These are phyloP conservation scores for Yamadazyma sp. DNA, from an alignment of 805 yeast genomes.

Conservation along the genomic window DNA sequence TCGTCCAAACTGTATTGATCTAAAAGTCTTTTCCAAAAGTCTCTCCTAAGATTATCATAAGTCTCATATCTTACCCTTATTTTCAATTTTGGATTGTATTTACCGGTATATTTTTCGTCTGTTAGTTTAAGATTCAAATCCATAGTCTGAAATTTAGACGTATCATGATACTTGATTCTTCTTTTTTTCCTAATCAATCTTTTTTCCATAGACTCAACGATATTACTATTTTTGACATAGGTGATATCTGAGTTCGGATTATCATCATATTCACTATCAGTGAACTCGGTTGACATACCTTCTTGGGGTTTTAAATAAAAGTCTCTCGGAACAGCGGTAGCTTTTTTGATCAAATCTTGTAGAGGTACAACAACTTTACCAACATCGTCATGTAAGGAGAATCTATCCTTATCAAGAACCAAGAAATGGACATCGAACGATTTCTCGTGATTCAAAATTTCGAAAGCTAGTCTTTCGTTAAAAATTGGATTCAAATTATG, in stretches of 20 bases:
- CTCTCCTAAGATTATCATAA: constrained; percentile 58
- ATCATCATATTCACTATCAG: constrained; percentile 7
- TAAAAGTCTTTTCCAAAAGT: constrained; percentile 67
- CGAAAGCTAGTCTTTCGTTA: constrained; percentile 78
- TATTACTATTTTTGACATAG: constrained; percentile 24
- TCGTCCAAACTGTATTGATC: constrained; percentile 49
- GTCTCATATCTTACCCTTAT: constrained; percentile 65
- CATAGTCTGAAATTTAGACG: constrained; percentile 41
- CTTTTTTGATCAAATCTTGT: constrained; percentile 41
- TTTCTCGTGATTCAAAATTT: constrained; percentile 63
- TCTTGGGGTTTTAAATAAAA: constrained; percentile 7
- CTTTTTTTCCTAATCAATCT: constrained; percentile 15
- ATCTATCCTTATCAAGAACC: constrained; percentile 79
- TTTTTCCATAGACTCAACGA: constrained; percentile 23
- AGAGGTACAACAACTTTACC: constrained; percentile 63
- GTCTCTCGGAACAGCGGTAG: constrained; percentile 20
- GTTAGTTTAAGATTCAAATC: constrained; percentile 32
- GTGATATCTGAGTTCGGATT: constrained; percentile 11
- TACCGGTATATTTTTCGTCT: constrained; percentile 29
- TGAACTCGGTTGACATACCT: constrained; percentile 9
- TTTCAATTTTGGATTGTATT: constrained; percentile 52
- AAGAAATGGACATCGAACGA: constrained; percentile 66
- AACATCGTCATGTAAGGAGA: constrained; percentile 80
- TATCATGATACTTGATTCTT: constrained; percentile 31
- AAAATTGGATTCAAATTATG: constrained; percentile 82